phyloP scores from a whole-genome alignment of 2,329 filamentous ascomycete genomes.

The Microthyrium microscopicum region DNA sequence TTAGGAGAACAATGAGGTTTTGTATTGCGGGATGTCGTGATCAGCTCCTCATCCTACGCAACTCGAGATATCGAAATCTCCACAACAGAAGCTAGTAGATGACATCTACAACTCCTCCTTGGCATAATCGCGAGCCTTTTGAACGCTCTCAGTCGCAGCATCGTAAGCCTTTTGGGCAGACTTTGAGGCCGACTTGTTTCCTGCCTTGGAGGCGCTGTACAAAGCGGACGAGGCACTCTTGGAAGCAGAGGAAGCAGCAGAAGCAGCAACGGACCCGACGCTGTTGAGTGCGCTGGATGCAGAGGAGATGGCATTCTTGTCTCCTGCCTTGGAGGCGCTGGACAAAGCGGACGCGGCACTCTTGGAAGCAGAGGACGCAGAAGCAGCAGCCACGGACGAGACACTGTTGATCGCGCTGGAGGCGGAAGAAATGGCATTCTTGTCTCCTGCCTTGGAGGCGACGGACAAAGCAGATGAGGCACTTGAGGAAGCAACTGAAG shows the following conservation, averaged over 20 bases:
- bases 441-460: not conserved
- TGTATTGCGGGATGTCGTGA: too few relatives aligned
- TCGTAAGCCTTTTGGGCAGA: constrained; percentile 15
- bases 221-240: constrained; percentile 18
- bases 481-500: not conserved
- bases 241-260: constrained; percentile 13
- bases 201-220: constrained; percentile 14
- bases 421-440: not conserved
- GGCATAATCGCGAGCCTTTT: constrained; percentile 17
- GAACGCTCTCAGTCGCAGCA: constrained; percentile 17
- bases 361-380: not conserved
- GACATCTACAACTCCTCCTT: constrained; percentile 30
- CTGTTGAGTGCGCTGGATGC: not conserved
- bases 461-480: not conserved
- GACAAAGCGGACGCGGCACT: not conserved
- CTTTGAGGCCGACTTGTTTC: constrained; percentile 5
- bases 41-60: too few relatives aligned
- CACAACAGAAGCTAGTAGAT: too few relatives aligned
- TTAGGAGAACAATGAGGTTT: too few relatives aligned
- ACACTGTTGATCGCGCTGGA: not conserved
- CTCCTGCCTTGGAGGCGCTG: not conserved
- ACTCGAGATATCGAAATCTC: too few relatives aligned
- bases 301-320: not conserved
- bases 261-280: constrained; percentile 7
- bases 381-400: not conserved